A percentile compares a stretch with the other conserved stretches of the same genome.
Evolutionary conservation across 192 early-diverging fungal genomes (phyloP).

Genomic region (Anaeromyces robustus): DNA sequence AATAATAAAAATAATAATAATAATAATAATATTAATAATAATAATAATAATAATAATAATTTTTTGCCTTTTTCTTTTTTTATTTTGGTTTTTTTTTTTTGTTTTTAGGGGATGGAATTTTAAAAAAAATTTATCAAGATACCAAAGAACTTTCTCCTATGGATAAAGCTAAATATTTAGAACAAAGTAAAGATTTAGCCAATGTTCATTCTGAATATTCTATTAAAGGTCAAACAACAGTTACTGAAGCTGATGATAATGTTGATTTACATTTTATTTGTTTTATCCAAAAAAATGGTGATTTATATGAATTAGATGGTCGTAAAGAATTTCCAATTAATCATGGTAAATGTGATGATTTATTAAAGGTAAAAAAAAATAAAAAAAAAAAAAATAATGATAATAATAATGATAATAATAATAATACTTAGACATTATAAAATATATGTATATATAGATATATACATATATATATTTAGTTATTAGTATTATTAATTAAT

Average conservation of each 20-base stretch:
- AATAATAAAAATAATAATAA: too few species aligned
- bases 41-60: too few species aligned
- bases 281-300: slow-evolving; percentile 61
- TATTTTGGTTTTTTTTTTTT: too few species aligned
- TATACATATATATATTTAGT: too few species aligned
- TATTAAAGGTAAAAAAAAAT: slow-evolving; percentile 37
- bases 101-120: slow-evolving; percentile 17
- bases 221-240: slow-evolving; percentile 12
- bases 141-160: slow-evolving; percentile 42
- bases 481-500: too few species aligned
- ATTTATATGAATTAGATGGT: slow-evolving; percentile 81
- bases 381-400: too few species aligned
- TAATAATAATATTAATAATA: too few species aligned
- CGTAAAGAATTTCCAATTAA: slow-evolving; percentile 64
- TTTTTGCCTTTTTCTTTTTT: too few species aligned
- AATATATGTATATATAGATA: neutral
- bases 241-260: slow-evolving; percentile 39
- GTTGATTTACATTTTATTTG: slow-evolving; percentile 76
- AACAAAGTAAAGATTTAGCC: slow-evolving; percentile 30
- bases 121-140: slow-evolving; percentile 49
- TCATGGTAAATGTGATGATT: slow-evolving; percentile 48
- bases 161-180: slow-evolving; percentile 57
- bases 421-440: too few species aligned
- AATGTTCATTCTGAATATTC: slow-evolving; percentile 18
- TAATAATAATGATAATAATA: too few species aligned